Base-by-base conservation (phyloP, 768 basidiomycete genomes). In the Leccinum aurantiacum region DNA sequence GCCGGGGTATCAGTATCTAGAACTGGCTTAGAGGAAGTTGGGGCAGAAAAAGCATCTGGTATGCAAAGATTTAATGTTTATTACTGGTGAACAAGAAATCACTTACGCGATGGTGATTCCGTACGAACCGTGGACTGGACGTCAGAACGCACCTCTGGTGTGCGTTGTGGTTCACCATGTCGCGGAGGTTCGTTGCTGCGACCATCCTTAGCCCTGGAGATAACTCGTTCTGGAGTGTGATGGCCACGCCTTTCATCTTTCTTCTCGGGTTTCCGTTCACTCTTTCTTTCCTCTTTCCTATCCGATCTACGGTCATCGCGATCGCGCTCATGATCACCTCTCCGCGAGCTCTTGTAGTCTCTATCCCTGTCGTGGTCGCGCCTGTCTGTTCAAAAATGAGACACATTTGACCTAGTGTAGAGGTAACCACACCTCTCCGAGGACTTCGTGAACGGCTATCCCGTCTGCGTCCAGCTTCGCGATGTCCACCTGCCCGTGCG, bases 1-100 rank as follows among this genome's bases (percentile, higher is more conserved):
- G 74, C 76, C 48, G 75, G 71, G 53, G 76, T 71, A 60, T 82
- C 78, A 58, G 77, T 71, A 61, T 83, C 79, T 57, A 75, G 71
- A 60, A 76, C 77, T 27, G 73, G 75, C 56, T 70, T 68, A n/a
- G 68, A 66, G 24, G 59, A 38, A 19, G 53, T 49, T 9, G 63
- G 35, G 3, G 14, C 63, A 53, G 63, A 24, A 49, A 25, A 24
- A 53, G 60, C 57, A 17, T 51, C 69, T 68, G 35, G 14, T 9
- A 29, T 47, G 44, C 29, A 2, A 37, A 37, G 9, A 25, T 29
- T 61, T 22, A 63, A 46, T 46, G 19, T 22, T 7, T 25, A 17
- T 50, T 29, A 3, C 41, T 15, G 22, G 17, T 29, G 24, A 51
- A 17, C 4, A 47, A 29, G 33, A n/a, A 55, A 51, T 31, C 17